A percentile compares a stretch with the other conserved stretches of the same genome.
Evolutionary conservation across 2,329 filamentous ascomycete genomes (phyloP).

Genomic region (Neonectria punicea): DNA sequence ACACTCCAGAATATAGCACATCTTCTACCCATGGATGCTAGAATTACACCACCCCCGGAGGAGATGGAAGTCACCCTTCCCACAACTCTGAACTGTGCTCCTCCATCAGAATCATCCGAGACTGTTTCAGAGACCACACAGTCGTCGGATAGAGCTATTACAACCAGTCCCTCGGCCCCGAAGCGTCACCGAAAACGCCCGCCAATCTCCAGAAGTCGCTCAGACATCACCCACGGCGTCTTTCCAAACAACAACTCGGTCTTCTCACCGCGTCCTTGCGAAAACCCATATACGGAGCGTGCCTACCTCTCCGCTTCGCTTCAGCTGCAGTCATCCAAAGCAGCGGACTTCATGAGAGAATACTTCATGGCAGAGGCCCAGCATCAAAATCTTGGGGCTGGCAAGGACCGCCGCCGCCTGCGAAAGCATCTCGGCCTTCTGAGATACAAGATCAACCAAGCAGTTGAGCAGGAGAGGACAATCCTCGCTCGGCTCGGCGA

Average conservation of each 20-base stretch:
- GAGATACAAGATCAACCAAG: slow-evolving; percentile 55
- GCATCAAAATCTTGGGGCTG: slow-evolving; percentile 36
- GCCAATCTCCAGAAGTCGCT: slow-evolving; percentile 17
- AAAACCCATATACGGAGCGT: slow-evolving; percentile 57
- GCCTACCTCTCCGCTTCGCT: slow-evolving; percentile 57
- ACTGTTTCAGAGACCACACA: slow-evolving; percentile 18
- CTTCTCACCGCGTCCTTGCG: slow-evolving; percentile 53
- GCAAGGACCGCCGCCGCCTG: slow-evolving; percentile 45
- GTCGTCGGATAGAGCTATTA: slow-evolving; percentile 8
- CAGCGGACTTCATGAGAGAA: slow-evolving; percentile 51
- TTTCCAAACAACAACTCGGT: slow-evolving; percentile 31
- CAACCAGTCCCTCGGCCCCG: not conserved
- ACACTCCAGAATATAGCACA: slow-evolving; percentile 21
- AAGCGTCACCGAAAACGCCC: slow-evolving; percentile 27
- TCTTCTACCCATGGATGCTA: slow-evolving; percentile 33
- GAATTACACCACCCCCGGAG: slow-evolving; percentile 32
- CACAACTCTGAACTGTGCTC: slow-evolving; percentile 14
- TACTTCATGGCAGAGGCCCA: slow-evolving; percentile 52
- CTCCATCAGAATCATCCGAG: slow-evolving; percentile 21
- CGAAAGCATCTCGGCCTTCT: slow-evolving; percentile 56
- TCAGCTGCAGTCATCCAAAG: slow-evolving; percentile 51
- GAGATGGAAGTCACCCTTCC: slow-evolving; percentile 24
- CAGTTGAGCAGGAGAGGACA: slow-evolving; percentile 57
- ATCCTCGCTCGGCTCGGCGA: slow-evolving; percentile 60
- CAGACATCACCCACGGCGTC: slow-evolving; percentile 18